Evolutionary conservation across 2,329 filamentous ascomycete species (phyloP), one percentile per base, ranked within the genome.

Genomic region (Cytospora leucostoma): DNA sequence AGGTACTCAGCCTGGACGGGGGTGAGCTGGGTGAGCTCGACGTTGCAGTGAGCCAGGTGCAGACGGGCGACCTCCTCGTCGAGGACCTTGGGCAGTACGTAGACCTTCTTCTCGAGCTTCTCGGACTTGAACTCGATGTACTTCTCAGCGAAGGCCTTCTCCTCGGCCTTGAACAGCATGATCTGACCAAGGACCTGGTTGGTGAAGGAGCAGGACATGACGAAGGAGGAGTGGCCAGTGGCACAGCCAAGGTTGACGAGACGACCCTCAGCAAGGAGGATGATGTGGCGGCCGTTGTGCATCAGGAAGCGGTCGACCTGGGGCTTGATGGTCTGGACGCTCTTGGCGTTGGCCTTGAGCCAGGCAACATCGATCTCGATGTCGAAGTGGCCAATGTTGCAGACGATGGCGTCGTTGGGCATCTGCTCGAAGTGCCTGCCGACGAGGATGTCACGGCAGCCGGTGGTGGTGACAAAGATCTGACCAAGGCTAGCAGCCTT

Each of bases 161-260:
- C 93, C 74, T 89, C 85, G 74, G 88, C 89, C 90, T 98, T 98
- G 91, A 82, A 99, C 75, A 99, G 84, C 84, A 96, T 90, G 83
- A 99, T 98, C 86, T 99, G 95, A 71, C 95, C 95, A 78, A 99
- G 92, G 74, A 98, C 95, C 87, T 99, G 95, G 90, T 99, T 99
- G 87, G 93, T 96, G 90, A 99, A 99, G 69, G 94, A 98, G 90
- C 95, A 99, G 74, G 93, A 97, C 95, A 99, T 98, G 85, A 99
- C 95, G 81, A 99, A 99, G 59, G 94, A 98, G 71, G 93, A 97
- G 90, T 99, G 95, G 72, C 95, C 95, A 69, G 95, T 99, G 77
- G 95, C 95, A 82, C 95, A 99, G 80, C 95, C 95, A 73, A 99
- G 86, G 90, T 99, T 99, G 84, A 99, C 95, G 70, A 99, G 91